Evolutionary conservation across 202 grass and related monocot genomes (phyloP).

Genomic region (Setaria italica): DNA sequence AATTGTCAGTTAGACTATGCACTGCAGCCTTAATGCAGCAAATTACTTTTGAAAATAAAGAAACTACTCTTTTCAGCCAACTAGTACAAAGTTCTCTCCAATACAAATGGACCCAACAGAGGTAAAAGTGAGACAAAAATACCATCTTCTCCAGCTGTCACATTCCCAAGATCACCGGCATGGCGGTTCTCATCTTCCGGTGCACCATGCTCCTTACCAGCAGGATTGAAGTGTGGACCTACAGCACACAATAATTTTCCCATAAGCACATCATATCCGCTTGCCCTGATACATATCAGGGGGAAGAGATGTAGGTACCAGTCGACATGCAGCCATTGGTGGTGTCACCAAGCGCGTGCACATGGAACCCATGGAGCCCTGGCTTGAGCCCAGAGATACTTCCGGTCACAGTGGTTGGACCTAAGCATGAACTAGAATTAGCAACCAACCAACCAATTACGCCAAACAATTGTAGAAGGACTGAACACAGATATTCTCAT

Average conservation of each 20-base stretch:
- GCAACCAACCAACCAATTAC: background rate
- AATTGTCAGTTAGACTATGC: background rate
- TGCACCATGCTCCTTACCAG: conserved; percentile 78
- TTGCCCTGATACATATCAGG: background rate
- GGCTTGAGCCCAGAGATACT: conserved; percentile 76
- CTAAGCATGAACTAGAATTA: conserved; percentile 42
- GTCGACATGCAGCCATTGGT: conserved; percentile 96
- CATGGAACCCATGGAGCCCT: conserved; percentile 85
- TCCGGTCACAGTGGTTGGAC: conserved; percentile 72
- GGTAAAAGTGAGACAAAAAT: background rate
- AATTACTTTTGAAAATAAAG: background rate
- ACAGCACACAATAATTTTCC: background rate
- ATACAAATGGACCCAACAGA: background rate
- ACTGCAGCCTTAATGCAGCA: background rate
- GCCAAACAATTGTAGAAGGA: background rate
- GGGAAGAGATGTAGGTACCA: conserved; percentile 46
- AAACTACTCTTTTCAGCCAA: background rate
- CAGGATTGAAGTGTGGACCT: conserved; percentile 93
- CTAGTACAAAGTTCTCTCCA: background rate
- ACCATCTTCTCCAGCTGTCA: conserved; percentile 72
- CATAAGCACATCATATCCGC: conserved; percentile 9
- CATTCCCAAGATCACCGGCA: conserved; percentile 91
- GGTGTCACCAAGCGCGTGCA: conserved; percentile 86
- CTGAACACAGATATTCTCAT: background rate
- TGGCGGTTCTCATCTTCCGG: conserved; percentile 71